phyloP scores from a whole-genome alignment of 2,329 filamentous ascomycete genomes.

The Cladophialophora immunda region DNA sequence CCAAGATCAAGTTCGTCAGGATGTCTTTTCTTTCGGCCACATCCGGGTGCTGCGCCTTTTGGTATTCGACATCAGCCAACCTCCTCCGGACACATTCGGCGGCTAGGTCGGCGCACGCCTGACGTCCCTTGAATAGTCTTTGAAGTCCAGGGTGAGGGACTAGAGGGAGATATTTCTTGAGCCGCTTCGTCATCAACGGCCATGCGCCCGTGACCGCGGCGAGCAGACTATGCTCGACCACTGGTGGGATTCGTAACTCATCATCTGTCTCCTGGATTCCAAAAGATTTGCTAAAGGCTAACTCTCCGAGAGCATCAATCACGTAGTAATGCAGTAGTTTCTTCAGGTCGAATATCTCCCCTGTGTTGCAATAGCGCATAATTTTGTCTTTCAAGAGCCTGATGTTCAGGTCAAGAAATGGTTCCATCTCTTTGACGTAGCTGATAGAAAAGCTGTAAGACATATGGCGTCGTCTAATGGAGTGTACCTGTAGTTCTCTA shows the following conservation, averaged over 20 bases:
- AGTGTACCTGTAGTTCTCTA: neutral
- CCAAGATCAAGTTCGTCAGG: constrained; percentile 49
- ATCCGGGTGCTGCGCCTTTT: constrained; percentile 40
- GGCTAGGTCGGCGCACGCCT: constrained; percentile 4
- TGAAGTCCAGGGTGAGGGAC: constrained; percentile 32
- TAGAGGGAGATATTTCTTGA: constrained; percentile 43
- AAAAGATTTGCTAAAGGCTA: constrained; percentile 46
- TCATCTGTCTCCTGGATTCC: constrained; percentile 44
- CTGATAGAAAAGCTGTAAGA: constrained; percentile 47
- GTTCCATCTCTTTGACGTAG: constrained; percentile 50
- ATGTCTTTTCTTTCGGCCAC: constrained; percentile 25
- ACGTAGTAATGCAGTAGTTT: constrained; percentile 40
- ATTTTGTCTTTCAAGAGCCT: constrained; percentile 43
- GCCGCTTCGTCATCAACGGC: constrained; percentile 40
- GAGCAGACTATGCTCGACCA: constrained; percentile 47
- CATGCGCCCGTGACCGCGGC: constrained; percentile 45
- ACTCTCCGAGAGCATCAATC: constrained; percentile 15
- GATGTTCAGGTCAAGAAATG: constrained; percentile 46
- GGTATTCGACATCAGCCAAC: constrained; percentile 29
- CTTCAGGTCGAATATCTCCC: constrained; percentile 45
- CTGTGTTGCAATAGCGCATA: constrained; percentile 11
- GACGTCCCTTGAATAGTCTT: constrained; percentile 10
- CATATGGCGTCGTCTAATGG: constrained; percentile 39
- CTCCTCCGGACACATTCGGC: constrained; percentile 5
- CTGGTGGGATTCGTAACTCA: constrained; percentile 44